phyloP scores from a whole-genome alignment of 2,329 filamentous ascomycete genomes.

The Pyricularia pennisetigena region DNA sequence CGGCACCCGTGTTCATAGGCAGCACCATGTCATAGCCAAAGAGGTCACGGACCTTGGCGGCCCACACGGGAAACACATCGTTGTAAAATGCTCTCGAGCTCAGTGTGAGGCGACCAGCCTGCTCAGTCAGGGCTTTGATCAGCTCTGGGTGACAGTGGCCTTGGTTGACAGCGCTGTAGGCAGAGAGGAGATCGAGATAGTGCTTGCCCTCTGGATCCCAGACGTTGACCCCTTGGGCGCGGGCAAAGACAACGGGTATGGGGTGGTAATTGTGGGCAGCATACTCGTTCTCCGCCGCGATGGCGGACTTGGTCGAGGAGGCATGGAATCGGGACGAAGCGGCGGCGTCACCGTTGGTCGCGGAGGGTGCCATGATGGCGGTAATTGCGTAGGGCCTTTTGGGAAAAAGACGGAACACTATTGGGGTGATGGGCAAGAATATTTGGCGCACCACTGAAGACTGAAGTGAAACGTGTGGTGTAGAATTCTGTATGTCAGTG shows the following conservation, averaged over 20 bases:
- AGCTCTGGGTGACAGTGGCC: slow-evolving; percentile 96
- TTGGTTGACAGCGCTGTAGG: slow-evolving; percentile 96
- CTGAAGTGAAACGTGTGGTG: not conserved
- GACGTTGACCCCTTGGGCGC: slow-evolving; percentile 75
- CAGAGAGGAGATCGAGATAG: slow-evolving; percentile 96
- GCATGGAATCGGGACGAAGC: slow-evolving; percentile 53
- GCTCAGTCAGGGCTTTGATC: slow-evolving; percentile 79
- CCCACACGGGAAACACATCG: slow-evolving; percentile 94
- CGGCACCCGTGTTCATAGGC: slow-evolving; percentile 96
- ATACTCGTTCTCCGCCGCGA: slow-evolving; percentile 69
- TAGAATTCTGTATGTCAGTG: not conserved
- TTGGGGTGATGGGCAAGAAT: not conserved
- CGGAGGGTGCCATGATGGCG: slow-evolving; percentile 36
- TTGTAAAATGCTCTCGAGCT: slow-evolving; percentile 97
- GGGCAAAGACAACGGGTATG: slow-evolving; percentile 84
- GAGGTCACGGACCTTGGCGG: slow-evolving; percentile 77
- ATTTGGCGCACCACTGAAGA: not conserved
- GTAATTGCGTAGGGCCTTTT: not conserved
- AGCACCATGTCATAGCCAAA: slow-evolving; percentile 97
- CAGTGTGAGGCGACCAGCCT: slow-evolving; percentile 80
- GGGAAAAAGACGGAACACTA: not conserved
- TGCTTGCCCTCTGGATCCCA: slow-evolving; percentile 96
- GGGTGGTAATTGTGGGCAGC: slow-evolving; percentile 99
- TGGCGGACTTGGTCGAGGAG: slow-evolving; percentile 68
- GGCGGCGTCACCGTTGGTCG: slow-evolving; percentile 23